Evolutionary conservation across 345 rosid species (phyloP).

Genomic region (Arabis hirsuta): DNA sequence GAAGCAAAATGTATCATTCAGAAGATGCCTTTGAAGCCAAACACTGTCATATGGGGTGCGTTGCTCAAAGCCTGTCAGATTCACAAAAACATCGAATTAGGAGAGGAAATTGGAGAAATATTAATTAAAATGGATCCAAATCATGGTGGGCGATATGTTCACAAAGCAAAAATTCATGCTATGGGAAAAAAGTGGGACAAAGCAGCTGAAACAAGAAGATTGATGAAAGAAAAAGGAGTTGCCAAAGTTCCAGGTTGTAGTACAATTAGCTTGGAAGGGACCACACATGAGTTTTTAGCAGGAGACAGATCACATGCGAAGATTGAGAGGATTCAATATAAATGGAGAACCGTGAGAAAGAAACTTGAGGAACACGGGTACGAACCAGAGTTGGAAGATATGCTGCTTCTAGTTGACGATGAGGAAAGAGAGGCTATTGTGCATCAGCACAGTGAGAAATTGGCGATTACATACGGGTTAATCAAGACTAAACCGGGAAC

Average conservation of each 20-base stretch:
- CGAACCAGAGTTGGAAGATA: constrained; percentile 48
- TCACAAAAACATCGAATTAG: constrained; percentile 55
- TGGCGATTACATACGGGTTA: constrained; percentile 65
- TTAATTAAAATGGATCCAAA: constrained; percentile 55
- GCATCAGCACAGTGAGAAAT: constrained; percentile 70
- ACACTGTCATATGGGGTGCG: constrained; percentile 68
- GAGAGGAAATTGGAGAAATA: constrained; percentile 59
- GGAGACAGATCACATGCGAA: constrained; percentile 60
- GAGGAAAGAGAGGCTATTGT: constrained; percentile 58
- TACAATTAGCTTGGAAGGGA: constrained; percentile 58
- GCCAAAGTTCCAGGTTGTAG: constrained; percentile 68
- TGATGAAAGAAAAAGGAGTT: constrained; percentile 58
- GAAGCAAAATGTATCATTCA: constrained; percentile 57
- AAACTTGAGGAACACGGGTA: constrained; percentile 54
- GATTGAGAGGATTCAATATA: constrained; percentile 45
- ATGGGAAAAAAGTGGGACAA: constrained; percentile 60
- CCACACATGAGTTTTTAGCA: constrained; percentile 60
- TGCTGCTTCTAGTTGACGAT: constrained; percentile 51
- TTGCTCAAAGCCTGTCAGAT: constrained; percentile 67
- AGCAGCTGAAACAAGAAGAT: constrained; percentile 58
- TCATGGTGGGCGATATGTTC: constrained; percentile 67
- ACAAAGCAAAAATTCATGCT: constrained; percentile 61
- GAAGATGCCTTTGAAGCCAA: constrained; percentile 65
- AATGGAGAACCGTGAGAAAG: constrained; percentile 50
- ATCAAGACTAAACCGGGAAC: constrained; percentile 56